phyloP scores from a whole-genome alignment of 2,329 filamentous ascomycete species.

The Hymenoscyphus infarciens region DNA sequence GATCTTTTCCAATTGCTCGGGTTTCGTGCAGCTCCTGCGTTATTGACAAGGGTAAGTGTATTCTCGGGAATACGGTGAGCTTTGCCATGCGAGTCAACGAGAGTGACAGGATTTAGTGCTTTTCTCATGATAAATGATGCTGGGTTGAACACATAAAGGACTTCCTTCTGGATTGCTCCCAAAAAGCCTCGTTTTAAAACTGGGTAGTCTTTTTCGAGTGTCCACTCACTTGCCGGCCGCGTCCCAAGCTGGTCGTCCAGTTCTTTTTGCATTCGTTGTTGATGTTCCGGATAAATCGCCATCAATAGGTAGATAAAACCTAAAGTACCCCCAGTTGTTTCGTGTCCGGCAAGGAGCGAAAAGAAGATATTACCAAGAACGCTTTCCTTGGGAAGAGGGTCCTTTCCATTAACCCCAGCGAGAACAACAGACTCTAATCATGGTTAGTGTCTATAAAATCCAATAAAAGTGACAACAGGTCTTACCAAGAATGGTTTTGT shows the following conservation, averaged over 20 bases:
- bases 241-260: conserved; percentile 7
- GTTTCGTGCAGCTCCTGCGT: conserved; percentile 6
- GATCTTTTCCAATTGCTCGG: conserved; percentile 8
- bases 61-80: conserved; percentile 9
- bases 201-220: conserved; percentile 8
- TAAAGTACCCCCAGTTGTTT: conserved; percentile 9
- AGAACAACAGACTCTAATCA: conserved; percentile 8
- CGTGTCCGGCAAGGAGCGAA: conserved; percentile 9
- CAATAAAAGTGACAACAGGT: background rate
- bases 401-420: background rate
- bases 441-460: conserved; percentile 3
- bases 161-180: conserved; percentile 8
- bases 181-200: conserved; percentile 7
- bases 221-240: conserved; percentile 8
- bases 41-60: conserved; percentile 7
- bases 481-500: conserved; percentile 10
- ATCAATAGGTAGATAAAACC: conserved; percentile 9
- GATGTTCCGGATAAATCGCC: conserved; percentile 9
- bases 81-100: conserved; percentile 6
- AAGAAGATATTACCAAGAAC: conserved; percentile 10
- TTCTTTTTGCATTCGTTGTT: conserved; percentile 9
- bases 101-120: background rate
- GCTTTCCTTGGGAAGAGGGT: conserved; percentile 7
- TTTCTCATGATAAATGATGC: conserved; percentile 9
- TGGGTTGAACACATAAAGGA: conserved; percentile 8